Evolutionary conservation across 345 rosid genomes (phyloP).

Genomic region (Eucalyptus microcorys): DNA sequence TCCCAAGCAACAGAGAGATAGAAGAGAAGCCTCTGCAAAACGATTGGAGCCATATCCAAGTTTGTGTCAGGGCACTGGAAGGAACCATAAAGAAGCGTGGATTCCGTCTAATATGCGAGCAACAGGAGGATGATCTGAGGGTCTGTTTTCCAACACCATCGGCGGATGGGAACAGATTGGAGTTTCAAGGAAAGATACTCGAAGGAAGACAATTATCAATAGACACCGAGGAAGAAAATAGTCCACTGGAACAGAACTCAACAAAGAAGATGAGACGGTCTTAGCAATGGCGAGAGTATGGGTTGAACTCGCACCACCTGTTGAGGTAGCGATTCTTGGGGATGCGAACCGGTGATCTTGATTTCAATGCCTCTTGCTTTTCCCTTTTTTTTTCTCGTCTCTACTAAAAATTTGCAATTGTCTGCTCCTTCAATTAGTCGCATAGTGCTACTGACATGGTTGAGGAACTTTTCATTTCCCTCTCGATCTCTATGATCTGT

Average conservation of each 20-base stretch:
- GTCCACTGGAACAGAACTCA: not conserved
- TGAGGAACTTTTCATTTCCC: not conserved
- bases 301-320: not conserved
- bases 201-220: not conserved
- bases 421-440: not conserved
- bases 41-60: not conserved
- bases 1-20: not conserved
- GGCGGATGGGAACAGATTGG: rapidly evolving
- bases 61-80: rapidly evolving
- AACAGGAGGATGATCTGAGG: not conserved
- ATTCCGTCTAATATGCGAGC: not conserved
- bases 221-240: not conserved
- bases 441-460: not conserved
- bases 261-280: not conserved
- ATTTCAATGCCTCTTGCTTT: not conserved
- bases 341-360: no score
- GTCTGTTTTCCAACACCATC: not conserved
- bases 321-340: not conserved
- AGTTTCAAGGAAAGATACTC: not conserved
- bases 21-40: not conserved
- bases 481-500: not conserved
- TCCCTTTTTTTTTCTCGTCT: not conserved
- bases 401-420: not conserved
- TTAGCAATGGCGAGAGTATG: not conserved
- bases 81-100: not conserved